Percentiles rank a stretch among this genome's conserved stretches.
phyloP scores from a whole-genome alignment of 257 asterid species.

The Scutellaria minor region DNA sequence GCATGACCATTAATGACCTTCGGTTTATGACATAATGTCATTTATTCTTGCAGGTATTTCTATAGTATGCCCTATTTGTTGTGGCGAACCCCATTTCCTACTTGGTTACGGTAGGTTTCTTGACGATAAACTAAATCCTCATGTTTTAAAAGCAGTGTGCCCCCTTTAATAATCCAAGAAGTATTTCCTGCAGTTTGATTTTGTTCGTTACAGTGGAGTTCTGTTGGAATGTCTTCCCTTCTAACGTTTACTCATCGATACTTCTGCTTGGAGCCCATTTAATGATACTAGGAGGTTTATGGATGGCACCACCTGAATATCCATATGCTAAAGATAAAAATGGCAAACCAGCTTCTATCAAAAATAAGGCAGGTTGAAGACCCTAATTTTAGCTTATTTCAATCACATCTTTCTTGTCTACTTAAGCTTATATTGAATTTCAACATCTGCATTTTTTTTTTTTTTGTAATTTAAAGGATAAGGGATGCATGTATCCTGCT shows the following conservation, averaged over 20 bases:
- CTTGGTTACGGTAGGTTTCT: conserved; percentile 58
- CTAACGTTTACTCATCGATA: conserved; percentile 64
- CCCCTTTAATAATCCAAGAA: neutral
- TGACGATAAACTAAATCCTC: conserved; percentile 4
- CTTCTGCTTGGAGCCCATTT: conserved; percentile 71
- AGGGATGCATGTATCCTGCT: neutral
- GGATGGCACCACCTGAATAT: conserved; percentile 62
- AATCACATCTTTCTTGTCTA: conserved; percentile 31
- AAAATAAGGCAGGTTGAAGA: conserved; percentile 51
- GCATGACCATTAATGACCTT: neutral
- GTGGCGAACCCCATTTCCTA: conserved; percentile 87
- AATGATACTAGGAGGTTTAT: conserved; percentile 65
- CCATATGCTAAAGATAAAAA: conserved; percentile 51
- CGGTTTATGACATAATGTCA: neutral
- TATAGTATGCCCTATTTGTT: conserved; percentile 79
- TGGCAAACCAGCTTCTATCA: conserved; percentile 19
- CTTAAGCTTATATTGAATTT: conserved; percentile 1
- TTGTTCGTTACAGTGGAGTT: conserved; percentile 67
- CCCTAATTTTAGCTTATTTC: neutral
- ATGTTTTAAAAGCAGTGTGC: neutral
- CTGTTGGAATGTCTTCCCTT: conserved; percentile 93
- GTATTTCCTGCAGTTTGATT: conserved; percentile 55
- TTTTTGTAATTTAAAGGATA: neutral
- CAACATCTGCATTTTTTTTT: too few species aligned
- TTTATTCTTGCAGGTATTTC: conserved; percentile 73